Percentiles rank a stretch among this genome's conserved stretches.
These are phyloP conservation scores for Aegilops umbellulata DNA, from an alignment of 176 grass and related monocot genomes.

Conservation along the genomic window DNA sequence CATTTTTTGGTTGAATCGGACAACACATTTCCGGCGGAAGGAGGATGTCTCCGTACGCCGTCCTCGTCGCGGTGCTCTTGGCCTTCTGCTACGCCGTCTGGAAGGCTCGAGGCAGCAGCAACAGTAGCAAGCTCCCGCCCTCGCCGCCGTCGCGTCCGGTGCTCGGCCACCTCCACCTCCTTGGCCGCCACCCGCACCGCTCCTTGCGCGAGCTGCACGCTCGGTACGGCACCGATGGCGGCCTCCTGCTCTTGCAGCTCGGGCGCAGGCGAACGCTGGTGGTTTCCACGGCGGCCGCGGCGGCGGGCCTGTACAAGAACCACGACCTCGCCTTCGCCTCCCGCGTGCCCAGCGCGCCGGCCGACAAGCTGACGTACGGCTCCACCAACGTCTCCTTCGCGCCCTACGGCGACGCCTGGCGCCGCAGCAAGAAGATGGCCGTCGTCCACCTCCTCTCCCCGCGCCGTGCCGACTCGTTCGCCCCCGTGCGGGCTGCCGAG, in stretches of 20 bases:
- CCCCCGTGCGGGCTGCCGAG: slow-evolving; percentile 41
- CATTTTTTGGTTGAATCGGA: too few species aligned
- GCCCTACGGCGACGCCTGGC: slow-evolving; percentile 59
- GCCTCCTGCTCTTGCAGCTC: slow-evolving; percentile 49
- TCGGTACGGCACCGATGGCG: slow-evolving; percentile 29
- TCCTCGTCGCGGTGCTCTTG: slow-evolving; percentile 19
- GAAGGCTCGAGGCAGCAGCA: background rate
- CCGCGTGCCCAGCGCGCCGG: slow-evolving; percentile 35
- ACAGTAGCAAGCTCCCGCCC: slow-evolving; percentile 46
- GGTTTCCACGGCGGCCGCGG: slow-evolving; percentile 44
- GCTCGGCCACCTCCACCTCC: slow-evolving; percentile 61
- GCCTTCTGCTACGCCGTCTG: background rate
- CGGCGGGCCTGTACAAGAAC: slow-evolving; percentile 45
- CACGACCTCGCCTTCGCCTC: slow-evolving; percentile 75
- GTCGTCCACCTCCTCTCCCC: slow-evolving; percentile 59
- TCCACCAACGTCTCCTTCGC: slow-evolving; percentile 48
- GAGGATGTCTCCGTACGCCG: slow-evolving; percentile 20
- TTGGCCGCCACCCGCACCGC: slow-evolving; percentile 40
- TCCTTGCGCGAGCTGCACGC: slow-evolving; percentile 39
- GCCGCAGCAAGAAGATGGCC: slow-evolving; percentile 52
- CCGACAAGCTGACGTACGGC: slow-evolving; percentile 28
- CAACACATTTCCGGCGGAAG: background rate
- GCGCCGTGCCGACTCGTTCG: slow-evolving; percentile 46
- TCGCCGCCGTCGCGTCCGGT: slow-evolving; percentile 58
- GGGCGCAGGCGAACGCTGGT: slow-evolving; percentile 43